phyloP scores from a whole-genome alignment of 2,329 filamentous ascomycete genomes.

The Penicillium sp. region DNA sequence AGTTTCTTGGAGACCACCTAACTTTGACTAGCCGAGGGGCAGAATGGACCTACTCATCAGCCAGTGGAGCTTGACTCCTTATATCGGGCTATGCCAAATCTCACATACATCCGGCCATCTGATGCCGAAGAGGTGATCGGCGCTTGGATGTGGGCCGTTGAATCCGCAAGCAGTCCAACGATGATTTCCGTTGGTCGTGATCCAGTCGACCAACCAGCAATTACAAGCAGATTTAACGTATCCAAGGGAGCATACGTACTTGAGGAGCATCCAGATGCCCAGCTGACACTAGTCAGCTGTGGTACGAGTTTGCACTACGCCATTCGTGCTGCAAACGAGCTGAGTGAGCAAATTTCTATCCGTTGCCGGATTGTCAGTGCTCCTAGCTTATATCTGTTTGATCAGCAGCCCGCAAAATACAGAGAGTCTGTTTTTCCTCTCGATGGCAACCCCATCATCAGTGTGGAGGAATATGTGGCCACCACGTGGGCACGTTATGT shows the following conservation, averaged over 20 bases:
- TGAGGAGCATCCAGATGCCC: constrained; percentile 69
- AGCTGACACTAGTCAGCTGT: constrained; percentile 82
- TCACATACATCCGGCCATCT: constrained; percentile 58
- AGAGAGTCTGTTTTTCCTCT: constrained; percentile 74
- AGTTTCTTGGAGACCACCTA: not conserved
- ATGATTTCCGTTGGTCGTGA: constrained; percentile 54
- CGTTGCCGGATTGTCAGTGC: constrained; percentile 84
- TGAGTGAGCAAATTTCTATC: constrained; percentile 70
- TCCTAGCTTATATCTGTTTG: constrained; percentile 89
- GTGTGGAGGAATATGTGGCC: constrained; percentile 64
- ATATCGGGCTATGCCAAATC: constrained; percentile 61
- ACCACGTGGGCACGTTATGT: constrained; percentile 17
- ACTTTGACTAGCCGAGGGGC: constrained; percentile 44
- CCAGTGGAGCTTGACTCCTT: constrained; percentile 57
- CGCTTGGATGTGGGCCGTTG: constrained; percentile 53
- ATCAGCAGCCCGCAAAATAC: constrained; percentile 84
- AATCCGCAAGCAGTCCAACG: constrained; percentile 40
- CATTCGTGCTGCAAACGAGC: constrained; percentile 75
- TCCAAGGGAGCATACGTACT: constrained; percentile 84
- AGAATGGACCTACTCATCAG: constrained; percentile 63
- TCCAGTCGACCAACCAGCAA: constrained; percentile 44
- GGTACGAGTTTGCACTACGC: constrained; percentile 87
- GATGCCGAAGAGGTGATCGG: constrained; percentile 59
- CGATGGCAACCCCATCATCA: constrained; percentile 81
- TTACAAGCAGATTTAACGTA: constrained; percentile 42